Conservation (phyloP, 2,329 filamentous ascomycete genomes). For the Didymella sp. region DNA sequence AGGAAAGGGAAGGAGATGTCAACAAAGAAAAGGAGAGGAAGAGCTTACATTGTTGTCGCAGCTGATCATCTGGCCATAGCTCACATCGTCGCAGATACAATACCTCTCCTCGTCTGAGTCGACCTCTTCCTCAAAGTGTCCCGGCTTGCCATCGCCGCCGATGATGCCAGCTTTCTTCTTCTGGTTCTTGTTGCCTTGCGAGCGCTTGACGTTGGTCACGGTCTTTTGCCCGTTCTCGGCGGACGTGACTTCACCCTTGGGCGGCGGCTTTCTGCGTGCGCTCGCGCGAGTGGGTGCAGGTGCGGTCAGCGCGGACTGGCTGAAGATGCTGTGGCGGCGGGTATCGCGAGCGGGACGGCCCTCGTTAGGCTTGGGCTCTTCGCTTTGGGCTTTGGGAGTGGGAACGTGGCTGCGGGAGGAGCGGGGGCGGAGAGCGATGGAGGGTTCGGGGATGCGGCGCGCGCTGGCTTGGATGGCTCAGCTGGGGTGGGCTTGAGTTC, state of each 20-base stretch:
- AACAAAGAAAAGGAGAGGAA: too few species aligned
- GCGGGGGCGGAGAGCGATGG: slow-evolving; percentile 40
- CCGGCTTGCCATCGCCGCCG: not conserved
- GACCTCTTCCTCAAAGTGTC: slow-evolving; percentile 55
- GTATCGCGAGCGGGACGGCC: slow-evolving; percentile 47
- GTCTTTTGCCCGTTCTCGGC: slow-evolving; percentile 67
- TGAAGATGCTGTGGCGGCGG: slow-evolving; percentile 56
- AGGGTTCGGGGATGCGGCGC: slow-evolving; percentile 21
- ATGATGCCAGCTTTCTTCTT: slow-evolving; percentile 56
- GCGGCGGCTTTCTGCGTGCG: slow-evolving; percentile 71
- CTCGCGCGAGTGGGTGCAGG: slow-evolving; percentile 50
- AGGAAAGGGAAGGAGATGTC: not conserved
- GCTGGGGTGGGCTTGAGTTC: slow-evolving; percentile 31
- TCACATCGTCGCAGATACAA: slow-evolving; percentile 79
- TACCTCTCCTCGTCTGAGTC: slow-evolving; percentile 79
- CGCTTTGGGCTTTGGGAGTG: slow-evolving; percentile 56
- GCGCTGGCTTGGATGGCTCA: slow-evolving; percentile 27
- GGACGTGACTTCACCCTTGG: slow-evolving; percentile 72
- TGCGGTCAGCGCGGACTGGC: slow-evolving; percentile 45
- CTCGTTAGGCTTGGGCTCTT: slow-evolving; percentile 55
- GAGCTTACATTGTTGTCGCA: slow-evolving; percentile 74
- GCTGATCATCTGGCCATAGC: slow-evolving; percentile 82
- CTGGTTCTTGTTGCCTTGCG: slow-evolving; percentile 51
- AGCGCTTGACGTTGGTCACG: slow-evolving; percentile 74
- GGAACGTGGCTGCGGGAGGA: slow-evolving; percentile 50